Evolutionary conservation across 2,329 filamentous ascomycete species (phyloP), one percentile per base, ranked within the genome.

Genomic region (Cladosporium sp.): DNA sequence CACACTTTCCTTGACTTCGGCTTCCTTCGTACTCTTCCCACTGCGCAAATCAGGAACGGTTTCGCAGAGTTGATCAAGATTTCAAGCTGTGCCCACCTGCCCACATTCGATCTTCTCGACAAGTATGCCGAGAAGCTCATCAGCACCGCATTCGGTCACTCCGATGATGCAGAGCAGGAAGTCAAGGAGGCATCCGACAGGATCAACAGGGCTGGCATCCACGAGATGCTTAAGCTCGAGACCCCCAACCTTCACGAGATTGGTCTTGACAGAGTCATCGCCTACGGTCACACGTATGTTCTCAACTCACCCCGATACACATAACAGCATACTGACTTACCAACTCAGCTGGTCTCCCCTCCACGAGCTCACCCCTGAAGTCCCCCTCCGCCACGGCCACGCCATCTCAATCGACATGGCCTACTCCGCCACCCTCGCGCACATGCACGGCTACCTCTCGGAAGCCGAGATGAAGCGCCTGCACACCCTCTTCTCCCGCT

Each of bases 61-160:
- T 87, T 88, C 55, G 84, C 84, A 16, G 85, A 88, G 70, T 66
- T 88, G 56, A 86, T 88, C 72, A 88, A 88, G 71, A 88, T 88
- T 57, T 85, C 83, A 0, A 84, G 82, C 1, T 87, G 84, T 61
- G 81, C 82, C 12, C 82, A 87, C 62, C 69, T 79, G 18, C 69
- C 75, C 15, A 86, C 84, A 0, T 86, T 86, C 60, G 73, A 86
- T 53, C 66, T 86, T 38, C 74, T 88, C 6, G 83, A 88, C 66
- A 76, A 80, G 59, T 83, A 81, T 67, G 86, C 83, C 59, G 84
- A 86, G 72, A 70, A 82, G 58, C 67, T 88, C 16, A 86, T 88
- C 57, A 67, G 72, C 16, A 80, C 79, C 3, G 79, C 77, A 3
- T 87, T 87, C 56, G 84, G 83, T 4, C 78, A 83, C 30, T 69